Conservation (phyloP, 257 asterid genomes). For the Nicotiana otophora region DNA sequence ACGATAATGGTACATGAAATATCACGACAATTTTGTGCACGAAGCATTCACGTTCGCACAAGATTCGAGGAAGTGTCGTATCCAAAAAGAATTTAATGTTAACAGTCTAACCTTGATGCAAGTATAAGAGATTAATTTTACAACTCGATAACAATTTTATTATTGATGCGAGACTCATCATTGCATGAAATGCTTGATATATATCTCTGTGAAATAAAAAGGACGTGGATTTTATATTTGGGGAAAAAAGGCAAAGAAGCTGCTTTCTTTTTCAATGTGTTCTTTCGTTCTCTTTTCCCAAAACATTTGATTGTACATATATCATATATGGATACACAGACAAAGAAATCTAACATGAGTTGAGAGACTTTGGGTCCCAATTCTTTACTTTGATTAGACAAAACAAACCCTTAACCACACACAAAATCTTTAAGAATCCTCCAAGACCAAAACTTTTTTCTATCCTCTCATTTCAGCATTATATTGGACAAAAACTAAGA, state of each 20-base stretch:
- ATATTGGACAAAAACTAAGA: background rate
- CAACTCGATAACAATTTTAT: no score
- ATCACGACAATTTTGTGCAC: no score
- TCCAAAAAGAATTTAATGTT: no score
- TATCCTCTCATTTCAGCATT: background rate
- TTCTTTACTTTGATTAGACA: slow-evolving; percentile 20
- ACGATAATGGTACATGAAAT: no score
- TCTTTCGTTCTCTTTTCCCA: background rate
- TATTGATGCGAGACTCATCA: no score
- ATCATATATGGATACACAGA: slow-evolving; percentile 6
- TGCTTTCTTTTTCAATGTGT: background rate
- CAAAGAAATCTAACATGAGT: slow-evolving; percentile 22
- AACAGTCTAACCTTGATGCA: no score
- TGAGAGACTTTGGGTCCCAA: slow-evolving; percentile 10
- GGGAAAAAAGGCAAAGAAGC: background rate
- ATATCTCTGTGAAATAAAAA: no score
- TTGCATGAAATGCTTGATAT: background rate
- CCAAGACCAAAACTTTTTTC: background rate
- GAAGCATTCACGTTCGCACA: no score
- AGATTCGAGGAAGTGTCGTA: accelerated
- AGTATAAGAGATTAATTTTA: no score
- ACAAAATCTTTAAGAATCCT: slow-evolving; percentile 11
- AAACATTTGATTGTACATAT: background rate
- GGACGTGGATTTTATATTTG: background rate
- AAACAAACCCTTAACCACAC: slow-evolving; percentile 10